A percentile compares a stretch with the other conserved stretches of the same genome.
phyloP scores from a whole-genome alignment of 495 filamentous ascomycete genomes.

The Cairneyella variabilis region DNA sequence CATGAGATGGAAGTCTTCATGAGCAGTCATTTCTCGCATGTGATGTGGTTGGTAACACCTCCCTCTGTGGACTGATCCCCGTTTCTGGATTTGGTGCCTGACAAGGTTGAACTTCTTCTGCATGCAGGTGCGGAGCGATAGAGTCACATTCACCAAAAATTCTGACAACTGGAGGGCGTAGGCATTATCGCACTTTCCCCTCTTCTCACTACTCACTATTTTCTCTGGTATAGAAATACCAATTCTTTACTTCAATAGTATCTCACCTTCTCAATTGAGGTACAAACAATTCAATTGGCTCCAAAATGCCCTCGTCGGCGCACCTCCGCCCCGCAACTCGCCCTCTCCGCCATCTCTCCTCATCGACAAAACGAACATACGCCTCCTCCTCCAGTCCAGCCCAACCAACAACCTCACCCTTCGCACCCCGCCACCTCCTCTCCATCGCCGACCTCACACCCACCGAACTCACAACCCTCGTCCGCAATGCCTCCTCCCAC shows the following conservation, averaged over 20 bases:
- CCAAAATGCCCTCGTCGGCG: slow-evolving; percentile 16
- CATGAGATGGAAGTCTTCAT: too few relatives aligned
- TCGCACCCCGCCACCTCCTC: slow-evolving; percentile 74
- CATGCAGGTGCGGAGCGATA: too few relatives aligned
- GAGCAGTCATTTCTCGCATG: too few relatives aligned
- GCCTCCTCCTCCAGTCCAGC: slow-evolving; percentile 4
- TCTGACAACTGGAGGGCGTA: too few relatives aligned
- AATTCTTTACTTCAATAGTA: too few relatives aligned
- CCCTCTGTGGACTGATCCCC: too few relatives aligned
- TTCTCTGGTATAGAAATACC: too few relatives aligned
- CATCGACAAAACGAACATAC: slow-evolving; percentile 13
- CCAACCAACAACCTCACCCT: slow-evolving; percentile 20
- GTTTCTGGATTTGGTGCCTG: not conserved
- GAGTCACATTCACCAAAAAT: too few relatives aligned
- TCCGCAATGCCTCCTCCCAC: slow-evolving; percentile 72
- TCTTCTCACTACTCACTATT: too few relatives aligned
- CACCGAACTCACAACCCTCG: slow-evolving; percentile 72
- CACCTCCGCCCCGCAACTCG: slow-evolving; percentile 24
- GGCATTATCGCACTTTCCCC: too few relatives aligned
- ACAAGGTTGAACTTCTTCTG: not conserved
- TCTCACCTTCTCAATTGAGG: too few relatives aligned
- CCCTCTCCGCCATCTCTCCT: slow-evolving; percentile 13
- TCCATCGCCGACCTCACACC: slow-evolving; percentile 83
- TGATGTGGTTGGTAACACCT: too few relatives aligned
- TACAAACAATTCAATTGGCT: slow-evolving; percentile 5